phyloP scores from a whole-genome alignment of 257 asterid genomes.

The Vinca minor region DNA sequence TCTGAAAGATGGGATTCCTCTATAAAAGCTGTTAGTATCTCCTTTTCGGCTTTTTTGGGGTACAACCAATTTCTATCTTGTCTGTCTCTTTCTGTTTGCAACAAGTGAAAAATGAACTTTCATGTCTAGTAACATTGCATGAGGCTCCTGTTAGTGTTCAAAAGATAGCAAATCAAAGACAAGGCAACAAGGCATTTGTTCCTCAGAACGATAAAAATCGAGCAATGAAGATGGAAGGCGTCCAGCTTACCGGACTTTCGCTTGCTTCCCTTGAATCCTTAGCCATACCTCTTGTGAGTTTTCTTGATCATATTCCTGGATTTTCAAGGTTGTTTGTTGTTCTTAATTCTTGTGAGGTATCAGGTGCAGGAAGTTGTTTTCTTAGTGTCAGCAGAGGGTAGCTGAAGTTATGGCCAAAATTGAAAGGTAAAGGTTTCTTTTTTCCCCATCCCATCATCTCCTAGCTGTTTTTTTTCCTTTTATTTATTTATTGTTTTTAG shows the following conservation, averaged over 20 bases:
- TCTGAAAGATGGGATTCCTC: constrained; percentile 20
- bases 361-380: constrained; percentile 88
- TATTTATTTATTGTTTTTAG: neutral
- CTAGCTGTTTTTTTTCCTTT: too few species aligned
- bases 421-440: constrained; percentile 45
- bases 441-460: neutral
- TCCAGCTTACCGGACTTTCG: constrained; percentile 9
- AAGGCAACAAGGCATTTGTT: too few species aligned
- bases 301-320: too few species aligned
- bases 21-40: constrained; percentile 20
- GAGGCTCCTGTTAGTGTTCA: neutral
- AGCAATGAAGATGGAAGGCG: constrained; percentile 1
- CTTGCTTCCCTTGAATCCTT: constrained; percentile 37
- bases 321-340: neutral
- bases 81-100: constrained; percentile 3
- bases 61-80: constrained; percentile 7
- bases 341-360: constrained; percentile 3
- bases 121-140: neutral
- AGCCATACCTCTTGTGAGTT: constrained; percentile 30
- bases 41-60: constrained; percentile 15
- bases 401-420: constrained; percentile 59
- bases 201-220: constrained; percentile 10
- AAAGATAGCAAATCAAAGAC: neutral
- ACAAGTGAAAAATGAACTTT: constrained; percentile 7
- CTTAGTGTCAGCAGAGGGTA: constrained; percentile 67